Base-by-base conservation (phyloP, 2,329 filamentous ascomycete species). In the Scolecobasidium constrictum region DNA sequence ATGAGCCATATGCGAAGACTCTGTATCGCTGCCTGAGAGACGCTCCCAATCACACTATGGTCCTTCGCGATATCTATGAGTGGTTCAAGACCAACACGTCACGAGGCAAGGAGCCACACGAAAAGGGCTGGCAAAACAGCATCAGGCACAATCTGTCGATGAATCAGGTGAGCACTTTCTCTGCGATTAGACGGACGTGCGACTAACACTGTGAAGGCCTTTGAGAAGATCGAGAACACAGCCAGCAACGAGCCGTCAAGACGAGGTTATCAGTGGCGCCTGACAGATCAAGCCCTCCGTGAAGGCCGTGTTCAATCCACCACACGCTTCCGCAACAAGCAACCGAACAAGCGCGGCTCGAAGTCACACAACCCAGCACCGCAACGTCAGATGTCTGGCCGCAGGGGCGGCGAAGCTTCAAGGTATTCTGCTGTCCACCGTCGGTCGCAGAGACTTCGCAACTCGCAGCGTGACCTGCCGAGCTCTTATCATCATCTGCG, bases 61-160 rank as follows among this genome's bases (percentile, higher is more conserved):
- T 82, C 2, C 69, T 96, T 11, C 80, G 87, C 51, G 81, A 93
- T 42, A 84, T 96, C 45, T 96, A 96, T 61, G 72, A 81, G 45
- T 96, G 90, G 87, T 94, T 96, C 54, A 69, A 75, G 34, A 72
- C 80, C 20, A 81, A 94, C 55, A 94, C 87, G 2, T 73, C 76
- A 50, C 94, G 92, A 60, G 77, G 76, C 4, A 77, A 70, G 41
- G 71, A 72, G 36, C 71, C 69, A 5, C 58, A 60, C 40, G 64
- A 61, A 4, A 66, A 61, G 35, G 90, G 88, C 7, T 96, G 90
- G 90, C 83, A 90, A 63, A 96, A 95, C 61, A 94, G 86, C 58
- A 93, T 96, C 50, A 77, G 90, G 2, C 90, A 96, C 60, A 96
- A 96, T 52, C 68, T 96, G 5, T 94, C 86, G 38, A 95, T 96